Base-by-base conservation (phyloP, 2,329 filamentous ascomycete genomes). In the Colletotrichum sidae region DNA sequence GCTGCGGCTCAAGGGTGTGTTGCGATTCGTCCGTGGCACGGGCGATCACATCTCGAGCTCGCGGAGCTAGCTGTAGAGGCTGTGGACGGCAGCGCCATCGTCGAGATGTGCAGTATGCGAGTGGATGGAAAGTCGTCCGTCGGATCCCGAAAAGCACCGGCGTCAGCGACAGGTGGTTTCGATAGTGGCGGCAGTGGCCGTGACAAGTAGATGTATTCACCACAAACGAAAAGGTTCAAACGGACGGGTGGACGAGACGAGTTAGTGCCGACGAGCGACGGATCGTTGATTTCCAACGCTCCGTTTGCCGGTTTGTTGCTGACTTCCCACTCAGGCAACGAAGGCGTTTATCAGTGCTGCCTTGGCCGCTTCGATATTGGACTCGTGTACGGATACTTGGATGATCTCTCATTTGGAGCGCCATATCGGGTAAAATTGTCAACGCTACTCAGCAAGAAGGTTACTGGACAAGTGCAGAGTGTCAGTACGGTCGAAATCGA, bases 31-130 rank as follows among this genome's bases (percentile, higher is more conserved):
- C 58, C 46, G 51, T 44, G 46, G 25, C 44, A 47, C 53, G 37
- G 52, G 52, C 58, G 44, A 52, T 62, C 52, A 62, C 62, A 62
- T 65, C 35, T 62, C 46, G 39, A n/a, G 44, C 39, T 41, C 41
- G 42, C 39, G n/a, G 37, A 60, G 51, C 57, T 52, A 62, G 25
- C 13, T 13, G 13, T 12, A 44, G 15, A 15, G 42, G 44, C 38
- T 34, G 51, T 53, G 25, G 25, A 25, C 25, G 4, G 25, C 25
- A 47, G 62, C 52, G 62, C 58, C 52, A 51, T 52, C 33, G 53
- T 51, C 39, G 45, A 60, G 39, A 53, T 33, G 39, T 25, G 25
- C 25, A 25, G 25, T 25, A 25, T 25, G 12, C 47, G 45, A 42
- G 46, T 45, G 47, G 41, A 52, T 46, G 56, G 38, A 25, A 49